Evolutionary conservation across 768 basidiomycete species (phyloP), one percentile per base, ranked within the genome.

Genomic region (Phaeolepiota aurea): DNA sequence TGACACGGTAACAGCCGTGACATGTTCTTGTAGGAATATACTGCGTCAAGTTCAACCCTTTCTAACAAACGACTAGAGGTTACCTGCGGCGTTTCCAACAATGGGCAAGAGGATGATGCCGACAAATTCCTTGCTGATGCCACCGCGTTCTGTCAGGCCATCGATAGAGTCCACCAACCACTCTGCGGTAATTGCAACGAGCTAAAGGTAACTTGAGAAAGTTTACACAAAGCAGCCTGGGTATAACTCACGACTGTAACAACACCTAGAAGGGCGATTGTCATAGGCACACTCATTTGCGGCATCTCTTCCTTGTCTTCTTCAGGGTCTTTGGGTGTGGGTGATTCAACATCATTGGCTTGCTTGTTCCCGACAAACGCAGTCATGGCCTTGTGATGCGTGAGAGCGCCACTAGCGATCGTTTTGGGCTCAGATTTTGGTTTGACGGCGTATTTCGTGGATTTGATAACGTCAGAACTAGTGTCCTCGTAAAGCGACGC

Each of bases 1-100:
- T 0, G 91, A 87, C 4, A 92, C 91, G 1, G 84, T 83, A 19
- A 96, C 88, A 11, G 92, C 91, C 2, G 90, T 96, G 28, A 82
- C 82, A 54, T 93, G 91, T 54, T 96, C 92, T 65, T 54, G 5
- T 15, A 23, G 15, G 5, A 14, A n/a, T n/a, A n/a, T n/a, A n/a
- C n/a, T n/a, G 19, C 46, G 22, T 52, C 44, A 36, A 47, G 22
- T 21, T 33, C 5, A 37, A 45, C 40, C 10, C n/a, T 34, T 4
- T 34, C 10, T 39, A 31, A 39, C 20, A 22, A 20, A 18, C 37
- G 21, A 37, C n/a, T 18, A 44, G 18, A 34, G n/a, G 53, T 65
- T 42, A 76, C 77, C 77, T 41, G 87, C 89, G 4, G 88, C 85
- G 54, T 90, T 91, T 14, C 88, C 88, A 11, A 92, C 91, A 25